Evolutionary conservation across 306 rosid genomes (phyloP).

Genomic region (Gleditsia sinensis): DNA sequence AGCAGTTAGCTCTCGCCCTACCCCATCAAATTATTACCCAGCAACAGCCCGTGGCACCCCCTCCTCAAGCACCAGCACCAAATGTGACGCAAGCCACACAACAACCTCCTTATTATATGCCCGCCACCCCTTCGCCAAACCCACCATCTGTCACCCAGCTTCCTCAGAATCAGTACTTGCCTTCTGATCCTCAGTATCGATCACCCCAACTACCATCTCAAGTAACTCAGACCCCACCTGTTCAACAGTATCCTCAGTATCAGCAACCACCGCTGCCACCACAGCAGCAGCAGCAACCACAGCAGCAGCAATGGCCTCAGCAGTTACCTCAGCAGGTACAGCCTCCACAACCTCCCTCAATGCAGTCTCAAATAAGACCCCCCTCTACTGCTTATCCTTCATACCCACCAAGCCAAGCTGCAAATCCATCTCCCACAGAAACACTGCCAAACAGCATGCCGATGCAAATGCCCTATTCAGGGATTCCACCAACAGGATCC

Average conservation of each 20-base stretch:
- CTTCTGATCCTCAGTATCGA: slow-evolving; percentile 73
- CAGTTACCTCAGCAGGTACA: slow-evolving; percentile 57
- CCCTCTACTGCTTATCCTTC: slow-evolving; percentile 62
- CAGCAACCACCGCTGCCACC: slow-evolving; percentile 41
- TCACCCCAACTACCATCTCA: slow-evolving; percentile 67
- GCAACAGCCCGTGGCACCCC: slow-evolving; percentile 55
- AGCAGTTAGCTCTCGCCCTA: slow-evolving; percentile 89
- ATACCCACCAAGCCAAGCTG: slow-evolving; percentile 65
- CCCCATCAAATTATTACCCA: slow-evolving; percentile 75
- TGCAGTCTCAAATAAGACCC: slow-evolving; percentile 74
- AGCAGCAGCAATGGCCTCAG: slow-evolving; percentile 45
- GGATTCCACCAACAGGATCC: slow-evolving; percentile 67
- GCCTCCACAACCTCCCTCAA: slow-evolving; percentile 60
- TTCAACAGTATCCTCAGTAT: slow-evolving; percentile 77
- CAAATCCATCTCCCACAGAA: slow-evolving; percentile 67
- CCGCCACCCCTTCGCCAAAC: slow-evolving; percentile 60
- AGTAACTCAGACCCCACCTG: slow-evolving; percentile 59
- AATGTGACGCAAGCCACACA: slow-evolving; percentile 57
- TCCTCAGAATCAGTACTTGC: slow-evolving; percentile 66
- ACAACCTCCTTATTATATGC: slow-evolving; percentile 76
- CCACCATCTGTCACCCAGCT: slow-evolving; percentile 57
- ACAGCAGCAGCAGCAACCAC: slow-evolving; percentile 58
- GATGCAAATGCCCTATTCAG: slow-evolving; percentile 82
- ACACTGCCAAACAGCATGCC: slow-evolving; percentile 79
- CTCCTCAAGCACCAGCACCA: slow-evolving; percentile 61